Evolutionary conservation across 768 basidiomycete genomes (phyloP).

Genomic region (Mycena epipterygia): DNA sequence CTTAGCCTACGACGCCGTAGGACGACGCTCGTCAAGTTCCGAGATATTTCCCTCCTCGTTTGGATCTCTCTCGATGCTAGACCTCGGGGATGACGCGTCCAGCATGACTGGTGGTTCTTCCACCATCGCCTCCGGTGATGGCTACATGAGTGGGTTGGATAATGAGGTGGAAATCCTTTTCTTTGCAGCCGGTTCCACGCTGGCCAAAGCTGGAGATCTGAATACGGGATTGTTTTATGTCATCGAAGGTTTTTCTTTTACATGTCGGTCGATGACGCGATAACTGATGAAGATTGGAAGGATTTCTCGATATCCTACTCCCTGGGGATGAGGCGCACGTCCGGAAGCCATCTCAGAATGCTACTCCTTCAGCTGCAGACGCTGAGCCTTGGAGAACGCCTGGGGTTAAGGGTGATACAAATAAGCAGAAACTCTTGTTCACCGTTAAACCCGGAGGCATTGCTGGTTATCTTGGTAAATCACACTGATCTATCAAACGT

Average conservation of each 20-base stretch:
- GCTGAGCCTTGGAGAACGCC: conserved; percentile 55
- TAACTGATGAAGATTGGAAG: conserved; percentile 68
- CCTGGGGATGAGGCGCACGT: conserved; percentile 59
- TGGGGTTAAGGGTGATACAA: conserved; percentile 49
- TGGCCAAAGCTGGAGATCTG: conserved; percentile 91
- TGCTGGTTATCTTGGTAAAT: conserved; percentile 91
- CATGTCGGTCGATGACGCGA: conserved; percentile 92
- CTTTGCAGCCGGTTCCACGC: conserved; percentile 86
- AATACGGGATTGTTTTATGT: conserved; percentile 73
- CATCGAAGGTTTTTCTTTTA: conserved; percentile 19
- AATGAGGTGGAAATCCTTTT: conserved; percentile 98
- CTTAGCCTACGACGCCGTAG: conserved; percentile 54
- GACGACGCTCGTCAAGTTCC: conserved; percentile 52
- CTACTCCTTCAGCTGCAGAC: conserved; percentile 38
- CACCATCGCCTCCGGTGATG: conserved; percentile 58
- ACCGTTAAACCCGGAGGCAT: conserved; percentile 98
- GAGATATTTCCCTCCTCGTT: conserved; percentile 75
- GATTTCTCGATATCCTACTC: conserved; percentile 92
- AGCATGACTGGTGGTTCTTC: conserved; percentile 75
- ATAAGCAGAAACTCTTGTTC: conserved; percentile 81
- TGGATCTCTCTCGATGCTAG: conserved; percentile 79
- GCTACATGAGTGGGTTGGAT: conserved; percentile 86
- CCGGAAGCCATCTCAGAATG: conserved; percentile 34
- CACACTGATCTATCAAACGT: background rate
- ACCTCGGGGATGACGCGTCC: conserved; percentile 77